phyloP scores from a whole-genome alignment of 768 basidiomycete genomes.

The Tylopilus cervinicoccineus region DNA sequence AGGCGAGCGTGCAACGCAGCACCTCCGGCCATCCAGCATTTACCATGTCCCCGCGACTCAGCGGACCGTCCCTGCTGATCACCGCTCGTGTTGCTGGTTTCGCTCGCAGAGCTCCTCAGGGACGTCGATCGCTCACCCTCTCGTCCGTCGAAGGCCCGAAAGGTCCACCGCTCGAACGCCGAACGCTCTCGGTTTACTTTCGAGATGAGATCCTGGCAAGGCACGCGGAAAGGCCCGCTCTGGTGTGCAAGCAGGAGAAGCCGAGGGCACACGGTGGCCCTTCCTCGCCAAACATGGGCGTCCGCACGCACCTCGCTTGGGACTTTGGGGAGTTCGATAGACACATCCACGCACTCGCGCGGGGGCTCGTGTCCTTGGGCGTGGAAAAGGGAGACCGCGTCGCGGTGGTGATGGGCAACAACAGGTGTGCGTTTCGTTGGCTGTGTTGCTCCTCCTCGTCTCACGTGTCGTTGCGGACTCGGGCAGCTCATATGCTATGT shows the following conservation, averaged over 20 bases:
- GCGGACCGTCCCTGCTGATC: not conserved
- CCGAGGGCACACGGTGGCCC: constrained; percentile 62
- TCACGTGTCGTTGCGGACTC: not conserved
- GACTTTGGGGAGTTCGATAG: constrained; percentile 65
- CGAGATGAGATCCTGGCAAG: constrained; percentile 47
- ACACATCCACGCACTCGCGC: constrained; percentile 63
- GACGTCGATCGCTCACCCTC: constrained; percentile 33
- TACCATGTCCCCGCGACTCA: constrained; percentile 7
- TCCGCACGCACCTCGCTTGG: constrained; percentile 61
- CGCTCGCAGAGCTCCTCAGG: constrained; percentile 6
- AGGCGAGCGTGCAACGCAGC: not conserved
- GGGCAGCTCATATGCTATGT: constrained; percentile 66
- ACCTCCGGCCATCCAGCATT: not conserved
- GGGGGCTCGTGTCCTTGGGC: constrained; percentile 66
- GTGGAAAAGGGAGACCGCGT: constrained; percentile 74
- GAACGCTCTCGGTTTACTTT: constrained; percentile 65
- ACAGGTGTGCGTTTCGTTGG: constrained; percentile 46
- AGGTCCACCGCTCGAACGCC: constrained; percentile 49
- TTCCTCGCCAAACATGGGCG: constrained; percentile 44
- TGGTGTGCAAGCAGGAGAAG: constrained; percentile 60
- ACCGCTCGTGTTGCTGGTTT: not conserved
- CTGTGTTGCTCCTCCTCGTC: not conserved
- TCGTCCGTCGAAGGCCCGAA: constrained; percentile 57
- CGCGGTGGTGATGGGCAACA: constrained; percentile 82
- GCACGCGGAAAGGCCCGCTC: constrained; percentile 50